phyloP scores from a whole-genome alignment of 768 basidiomycete genomes.

The Hemileccinum impolitum region DNA sequence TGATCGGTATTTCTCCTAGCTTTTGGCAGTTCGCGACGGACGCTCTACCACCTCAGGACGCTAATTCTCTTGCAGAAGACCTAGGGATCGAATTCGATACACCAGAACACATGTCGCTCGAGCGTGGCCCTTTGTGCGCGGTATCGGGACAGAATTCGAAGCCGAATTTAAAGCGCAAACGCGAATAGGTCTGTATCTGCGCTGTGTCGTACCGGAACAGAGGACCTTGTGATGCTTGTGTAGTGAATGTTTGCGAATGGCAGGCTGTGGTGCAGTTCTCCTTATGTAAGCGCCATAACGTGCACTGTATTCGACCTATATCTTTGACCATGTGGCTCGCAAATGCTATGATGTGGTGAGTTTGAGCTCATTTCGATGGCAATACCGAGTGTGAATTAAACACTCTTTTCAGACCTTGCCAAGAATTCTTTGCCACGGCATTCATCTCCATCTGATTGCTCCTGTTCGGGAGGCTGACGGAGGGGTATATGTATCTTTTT shows the following conservation, averaged over 20 bases:
- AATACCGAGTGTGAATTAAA: neutral
- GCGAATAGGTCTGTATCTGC: constrained; percentile 20
- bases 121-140: constrained; percentile 57
- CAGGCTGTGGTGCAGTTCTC: too few relatives aligned
- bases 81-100: constrained; percentile 81
- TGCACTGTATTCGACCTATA: too few relatives aligned
- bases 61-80: constrained; percentile 63
- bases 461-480: neutral
- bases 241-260: too few relatives aligned
- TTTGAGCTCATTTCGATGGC: neutral
- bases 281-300: too few relatives aligned
- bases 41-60: constrained; percentile 61
- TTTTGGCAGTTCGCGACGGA: constrained; percentile 76
- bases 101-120: constrained; percentile 62
- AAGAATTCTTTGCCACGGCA: neutral
- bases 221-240: too few relatives aligned
- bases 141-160: constrained; percentile 24
- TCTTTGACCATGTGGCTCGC: neutral
- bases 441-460: neutral
- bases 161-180: constrained; percentile 52
- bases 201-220: neutral
- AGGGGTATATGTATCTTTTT: too few relatives aligned
- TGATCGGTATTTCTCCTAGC: constrained; percentile 37
- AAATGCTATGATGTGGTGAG: neutral
- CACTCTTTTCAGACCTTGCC: neutral